Conservation (phyloP, 2,329 filamentous ascomycete genomes). For the Bipolaris sorokiniana region DNA sequence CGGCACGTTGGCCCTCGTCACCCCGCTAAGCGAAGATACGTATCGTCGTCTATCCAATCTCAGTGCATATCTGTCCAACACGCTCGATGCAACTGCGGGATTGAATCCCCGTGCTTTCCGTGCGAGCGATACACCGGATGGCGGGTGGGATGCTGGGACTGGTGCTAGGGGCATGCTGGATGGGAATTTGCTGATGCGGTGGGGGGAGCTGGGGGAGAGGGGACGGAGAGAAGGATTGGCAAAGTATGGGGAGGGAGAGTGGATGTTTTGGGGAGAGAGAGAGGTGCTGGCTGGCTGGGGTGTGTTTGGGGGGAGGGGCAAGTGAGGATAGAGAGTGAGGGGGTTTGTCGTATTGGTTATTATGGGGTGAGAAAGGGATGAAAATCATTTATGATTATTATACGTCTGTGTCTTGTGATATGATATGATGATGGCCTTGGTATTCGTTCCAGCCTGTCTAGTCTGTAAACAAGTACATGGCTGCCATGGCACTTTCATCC, state of each 20-base stretch:
- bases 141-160: conserved; percentile 43
- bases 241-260: conserved; percentile 71
- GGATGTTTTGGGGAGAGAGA: conserved; percentile 73
- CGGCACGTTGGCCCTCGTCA: conserved; percentile 77
- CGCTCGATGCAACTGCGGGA: conserved; percentile 76
- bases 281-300: conserved; percentile 70
- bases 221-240: conserved; percentile 74
- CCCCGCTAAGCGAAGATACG: conserved; percentile 75
- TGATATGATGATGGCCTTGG: too few species aligned
- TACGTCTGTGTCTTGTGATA: too few species aligned
- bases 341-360: too few species aligned
- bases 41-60: conserved; percentile 86
- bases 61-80: conserved; percentile 77
- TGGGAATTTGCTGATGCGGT: conserved; percentile 74
- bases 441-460: too few species aligned
- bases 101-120: conserved; percentile 85
- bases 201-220: conserved; percentile 75
- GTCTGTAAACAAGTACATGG: too few species aligned
- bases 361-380: too few species aligned
- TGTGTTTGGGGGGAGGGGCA: conserved; percentile 50
- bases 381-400: too few species aligned
- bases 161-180: conserved; percentile 74
- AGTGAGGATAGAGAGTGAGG: not conserved
- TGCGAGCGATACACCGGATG: conserved; percentile 50
- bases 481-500: too few species aligned